Evolutionary conservation across 2,329 filamentous ascomycete species (phyloP).

Genomic region (Fusarium praegraminearum): DNA sequence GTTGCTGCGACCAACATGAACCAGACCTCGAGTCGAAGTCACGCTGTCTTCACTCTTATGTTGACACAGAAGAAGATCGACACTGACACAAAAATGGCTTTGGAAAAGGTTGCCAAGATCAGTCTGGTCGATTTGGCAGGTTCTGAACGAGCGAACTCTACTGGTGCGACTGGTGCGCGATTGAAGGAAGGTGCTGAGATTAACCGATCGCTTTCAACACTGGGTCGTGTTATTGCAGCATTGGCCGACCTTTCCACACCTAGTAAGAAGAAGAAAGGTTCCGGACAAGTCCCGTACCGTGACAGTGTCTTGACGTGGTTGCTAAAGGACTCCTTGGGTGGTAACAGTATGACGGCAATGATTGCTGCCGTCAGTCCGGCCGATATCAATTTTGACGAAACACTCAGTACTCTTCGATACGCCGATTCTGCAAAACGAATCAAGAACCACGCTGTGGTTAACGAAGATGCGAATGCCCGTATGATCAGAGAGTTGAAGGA

Average conservation of each 20-base stretch:
- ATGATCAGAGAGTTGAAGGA: conserved; percentile 99
- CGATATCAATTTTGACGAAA: conserved; percentile 99
- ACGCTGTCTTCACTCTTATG: conserved; percentile 97
- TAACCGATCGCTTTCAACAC: conserved; percentile 94
- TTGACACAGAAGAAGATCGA: conserved; percentile 94
- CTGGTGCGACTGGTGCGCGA: conserved; percentile 92
- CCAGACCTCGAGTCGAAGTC: conserved; percentile 97
- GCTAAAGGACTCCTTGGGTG: conserved; percentile 94
- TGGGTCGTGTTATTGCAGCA: conserved; percentile 96
- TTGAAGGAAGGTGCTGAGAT: conserved; percentile 99
- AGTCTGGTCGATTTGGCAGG: conserved; percentile 97
- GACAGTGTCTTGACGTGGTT: conserved; percentile 98
- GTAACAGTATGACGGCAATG: conserved; percentile 99
- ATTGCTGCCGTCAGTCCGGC: conserved; percentile 98
- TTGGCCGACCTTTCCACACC: conserved; percentile 89
- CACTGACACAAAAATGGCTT: conserved; percentile 92
- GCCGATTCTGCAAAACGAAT: conserved; percentile 98
- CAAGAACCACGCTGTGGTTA: conserved; percentile 99
- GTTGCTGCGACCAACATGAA: conserved; percentile 99
- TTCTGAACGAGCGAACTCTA: conserved; percentile 97
- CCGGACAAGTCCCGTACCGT: conserved; percentile 89
- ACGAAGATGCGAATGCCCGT: conserved; percentile 97
- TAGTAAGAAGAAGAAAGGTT: conserved; percentile 80
- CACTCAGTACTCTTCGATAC: conserved; percentile 92
- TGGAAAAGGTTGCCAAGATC: conserved; percentile 98